Conservation (phyloP, 371 early-diverging fungal genomes). For the Gilbertella persicaria region DNA sequence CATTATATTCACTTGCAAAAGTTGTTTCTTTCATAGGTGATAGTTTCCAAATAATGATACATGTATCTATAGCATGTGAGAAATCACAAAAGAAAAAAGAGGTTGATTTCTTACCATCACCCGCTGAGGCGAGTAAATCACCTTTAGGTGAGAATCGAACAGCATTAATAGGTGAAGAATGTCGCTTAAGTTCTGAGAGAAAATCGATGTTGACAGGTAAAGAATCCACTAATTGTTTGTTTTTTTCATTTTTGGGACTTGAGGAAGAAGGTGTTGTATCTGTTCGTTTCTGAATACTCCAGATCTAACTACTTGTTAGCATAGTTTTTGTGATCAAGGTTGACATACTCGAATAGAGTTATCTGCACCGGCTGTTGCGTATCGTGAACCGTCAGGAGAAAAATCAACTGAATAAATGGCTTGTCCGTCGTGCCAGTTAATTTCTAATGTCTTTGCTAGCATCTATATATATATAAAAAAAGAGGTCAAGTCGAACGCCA, state of each 20-base stretch:
- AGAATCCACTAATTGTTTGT: constrained; percentile 32
- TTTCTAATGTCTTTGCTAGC: constrained; percentile 69
- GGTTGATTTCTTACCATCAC: constrained; percentile 70
- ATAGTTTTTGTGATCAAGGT: neutral
- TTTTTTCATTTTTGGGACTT: constrained; percentile 9
- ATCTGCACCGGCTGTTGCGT: constrained; percentile 95
- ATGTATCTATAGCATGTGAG: constrained; percentile 61
- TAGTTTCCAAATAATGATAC: constrained; percentile 81
- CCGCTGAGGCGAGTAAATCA: constrained; percentile 82
- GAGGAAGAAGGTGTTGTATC: constrained; percentile 6
- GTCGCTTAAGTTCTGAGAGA: constrained; percentile 81
- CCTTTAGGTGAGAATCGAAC: constrained; percentile 90
- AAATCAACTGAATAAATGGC: constrained; percentile 93
- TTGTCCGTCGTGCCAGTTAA: constrained; percentile 93
- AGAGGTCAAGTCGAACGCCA: neutral
- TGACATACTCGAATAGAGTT: constrained; percentile 77
- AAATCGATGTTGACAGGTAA: constrained; percentile 73
- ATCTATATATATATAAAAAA: neutral
- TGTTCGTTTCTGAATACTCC: constrained; percentile 52
- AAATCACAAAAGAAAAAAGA: neutral
- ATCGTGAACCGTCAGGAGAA: constrained; percentile 66
- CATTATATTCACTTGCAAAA: constrained; percentile 38
- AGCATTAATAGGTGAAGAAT: constrained; percentile 89
- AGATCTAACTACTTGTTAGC: constrained; percentile 53
- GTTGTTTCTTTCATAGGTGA: constrained; percentile 40